Conservation (phyloP, 2,329 filamentous ascomycete species). For the Trichoderma cornu-damae region DNA sequence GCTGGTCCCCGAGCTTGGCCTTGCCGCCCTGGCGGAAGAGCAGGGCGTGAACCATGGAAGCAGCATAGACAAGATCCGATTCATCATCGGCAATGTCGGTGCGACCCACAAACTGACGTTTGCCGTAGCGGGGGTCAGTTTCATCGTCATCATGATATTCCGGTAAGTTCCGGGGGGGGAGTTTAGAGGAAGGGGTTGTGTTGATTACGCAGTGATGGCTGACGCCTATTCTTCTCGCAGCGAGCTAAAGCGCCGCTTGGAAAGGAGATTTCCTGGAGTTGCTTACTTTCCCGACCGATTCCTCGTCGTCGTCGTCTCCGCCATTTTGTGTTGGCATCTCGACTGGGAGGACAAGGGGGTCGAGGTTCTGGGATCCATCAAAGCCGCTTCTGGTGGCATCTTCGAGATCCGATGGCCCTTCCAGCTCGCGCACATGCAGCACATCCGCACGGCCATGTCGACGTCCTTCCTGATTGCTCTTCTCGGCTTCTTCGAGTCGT, state of each 20-base stretch:
- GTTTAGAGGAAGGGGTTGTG: too few relatives aligned
- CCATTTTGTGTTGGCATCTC: conserved; percentile 70
- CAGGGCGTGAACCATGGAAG: conserved; percentile 72
- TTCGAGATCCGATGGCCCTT: conserved; percentile 89
- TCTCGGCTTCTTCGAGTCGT: conserved; percentile 97
- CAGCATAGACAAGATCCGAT: conserved; percentile 77
- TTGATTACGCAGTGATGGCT: conserved; percentile 13
- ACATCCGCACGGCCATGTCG: conserved; percentile 80
- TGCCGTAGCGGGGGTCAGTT: conserved; percentile 71
- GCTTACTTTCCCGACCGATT: conserved; percentile 92
- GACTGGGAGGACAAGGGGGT: conserved; percentile 77
- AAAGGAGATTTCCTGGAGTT: conserved; percentile 71
- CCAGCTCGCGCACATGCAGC: conserved; percentile 65
- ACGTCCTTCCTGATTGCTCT: conserved; percentile 91
- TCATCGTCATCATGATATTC: conserved; percentile 84
- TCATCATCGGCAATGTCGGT: conserved; percentile 63
- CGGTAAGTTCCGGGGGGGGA: conserved; percentile 52
- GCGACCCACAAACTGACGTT: conserved; percentile 70
- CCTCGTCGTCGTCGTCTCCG: conserved; percentile 78
- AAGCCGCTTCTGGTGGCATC: conserved; percentile 62
- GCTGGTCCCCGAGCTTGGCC: conserved; percentile 81
- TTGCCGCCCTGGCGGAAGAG: conserved; percentile 60
- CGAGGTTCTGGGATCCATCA: conserved; percentile 75
- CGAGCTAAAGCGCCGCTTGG: conserved; percentile 73
- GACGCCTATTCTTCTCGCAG: conserved; percentile 43